A percentile compares a stretch with the other conserved stretches of the same genome.
phyloP scores from a whole-genome alignment of 352 stramenopile genomes.

The Globisporangium uncinulatum region DNA sequence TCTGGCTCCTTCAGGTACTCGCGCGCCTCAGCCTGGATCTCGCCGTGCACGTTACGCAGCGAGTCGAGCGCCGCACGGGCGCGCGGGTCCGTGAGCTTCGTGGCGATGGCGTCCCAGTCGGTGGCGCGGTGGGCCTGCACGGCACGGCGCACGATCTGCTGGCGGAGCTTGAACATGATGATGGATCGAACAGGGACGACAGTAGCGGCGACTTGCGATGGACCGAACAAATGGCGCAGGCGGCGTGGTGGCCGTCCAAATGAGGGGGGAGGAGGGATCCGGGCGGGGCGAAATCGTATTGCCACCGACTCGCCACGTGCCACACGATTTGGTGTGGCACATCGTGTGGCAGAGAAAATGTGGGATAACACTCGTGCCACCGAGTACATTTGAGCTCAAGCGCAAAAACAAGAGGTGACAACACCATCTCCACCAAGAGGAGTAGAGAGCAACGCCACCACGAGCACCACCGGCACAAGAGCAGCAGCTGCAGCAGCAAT shows the following conservation, averaged over 20 bases:
- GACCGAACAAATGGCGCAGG: neutral
- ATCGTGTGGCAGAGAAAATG: neutral
- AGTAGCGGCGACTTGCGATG: neutral
- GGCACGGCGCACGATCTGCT: constrained; percentile 65
- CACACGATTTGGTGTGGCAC: constrained; percentile 20
- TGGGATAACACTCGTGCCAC: neutral
- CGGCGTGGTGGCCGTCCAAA: constrained; percentile 2
- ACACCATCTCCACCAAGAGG: neutral
- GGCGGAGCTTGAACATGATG: constrained; percentile 72
- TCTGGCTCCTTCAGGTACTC: constrained; percentile 72
- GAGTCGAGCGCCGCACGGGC: constrained; percentile 72
- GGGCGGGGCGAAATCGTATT: neutral
- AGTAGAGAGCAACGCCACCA: no score
- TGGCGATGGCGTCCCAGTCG: constrained; percentile 64
- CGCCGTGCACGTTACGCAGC: constrained; percentile 70
- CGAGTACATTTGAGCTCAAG: neutral
- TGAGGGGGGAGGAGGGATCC: neutral
- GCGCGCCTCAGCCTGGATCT: constrained; percentile 70
- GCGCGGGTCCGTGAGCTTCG: constrained; percentile 73
- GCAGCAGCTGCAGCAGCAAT: constrained; percentile 8
- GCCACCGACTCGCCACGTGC: neutral
- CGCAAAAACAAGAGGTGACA: neutral
- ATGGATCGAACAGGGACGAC: constrained; percentile 5
- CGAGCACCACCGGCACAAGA: neutral
- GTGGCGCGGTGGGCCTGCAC: constrained; percentile 47